Evolutionary conservation across 345 rosid genomes (phyloP), one percentile per base, ranked within the genome.

Genomic region (Syzygium aqueum): DNA sequence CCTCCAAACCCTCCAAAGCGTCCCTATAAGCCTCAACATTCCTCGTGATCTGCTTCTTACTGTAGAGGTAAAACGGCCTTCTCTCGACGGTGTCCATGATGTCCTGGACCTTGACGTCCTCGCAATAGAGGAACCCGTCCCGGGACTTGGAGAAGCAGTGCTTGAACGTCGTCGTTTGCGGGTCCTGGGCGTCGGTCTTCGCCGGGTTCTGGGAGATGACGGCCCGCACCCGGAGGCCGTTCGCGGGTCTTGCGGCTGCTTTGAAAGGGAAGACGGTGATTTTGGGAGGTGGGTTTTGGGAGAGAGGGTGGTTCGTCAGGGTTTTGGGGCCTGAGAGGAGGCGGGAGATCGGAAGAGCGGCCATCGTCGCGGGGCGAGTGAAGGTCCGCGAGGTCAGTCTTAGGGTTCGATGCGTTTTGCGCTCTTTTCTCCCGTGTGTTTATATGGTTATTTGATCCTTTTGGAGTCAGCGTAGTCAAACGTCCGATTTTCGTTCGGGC

Each of bases 91-190:
- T 85, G 78, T 95, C 96, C 94, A 97, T 94, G 82, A 97, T 89
- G 59, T 96, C 98, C 67, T 92, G 89, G 37, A 97, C 99, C 94
- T 93, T 97, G 61, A 92, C 89, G 46, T 92, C 94, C 90, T 97
- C 99, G 67, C 99, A 97, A 89, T 92, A 93, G 85, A 96, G 98
- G 56, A 93, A 96, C 59, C 98, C 99, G 91, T 96, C 99, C 6
- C 90, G 19, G 17, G 97, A 92, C 89, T 93, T 97, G 82, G 92
- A 86, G 91, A 97, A 97, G 88, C 99, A 97, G 88, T 96, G 99
- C 84, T 94, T 86, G 85, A 95, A 94, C 15, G 87, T 28, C n/a
- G 87, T 49, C 11, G 37, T 23, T 0, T 16, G 57, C 14, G 54
- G 57, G 78, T 93, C 49, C 6, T 87, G 82, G 59, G 92, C 78